These are phyloP conservation scores for Mycena olivaceomarginata DNA, from an alignment of 768 basidiomycete genomes.

Conservation along the genomic window DNA sequence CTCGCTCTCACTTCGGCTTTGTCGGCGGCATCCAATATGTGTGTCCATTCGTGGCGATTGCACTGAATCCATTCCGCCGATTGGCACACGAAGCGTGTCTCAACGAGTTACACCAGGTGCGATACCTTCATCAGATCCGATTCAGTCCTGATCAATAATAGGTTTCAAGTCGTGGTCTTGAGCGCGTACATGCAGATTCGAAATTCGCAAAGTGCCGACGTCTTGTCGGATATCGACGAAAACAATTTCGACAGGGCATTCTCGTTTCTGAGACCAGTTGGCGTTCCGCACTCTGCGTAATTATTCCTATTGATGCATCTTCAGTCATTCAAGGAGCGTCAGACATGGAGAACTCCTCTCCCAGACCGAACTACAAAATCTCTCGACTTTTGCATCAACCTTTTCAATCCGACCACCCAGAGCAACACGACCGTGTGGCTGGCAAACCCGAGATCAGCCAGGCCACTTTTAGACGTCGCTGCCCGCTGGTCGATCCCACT, in stretches of 20 bases:
- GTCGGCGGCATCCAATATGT: slow-evolving; percentile 74
- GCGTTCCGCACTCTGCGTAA: slow-evolving; percentile 36
- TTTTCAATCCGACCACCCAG: slow-evolving; percentile 82
- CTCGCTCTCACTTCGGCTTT: slow-evolving; percentile 78
- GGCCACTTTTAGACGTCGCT: slow-evolving; percentile 73
- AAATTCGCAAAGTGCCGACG: slow-evolving; percentile 68
- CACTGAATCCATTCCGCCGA: slow-evolving; percentile 64
- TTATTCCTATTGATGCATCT: slow-evolving; percentile 13
- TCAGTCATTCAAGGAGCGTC: slow-evolving; percentile 88
- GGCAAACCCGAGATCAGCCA: slow-evolving; percentile 49
- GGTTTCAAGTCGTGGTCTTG: slow-evolving; percentile 82
- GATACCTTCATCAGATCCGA: not conserved
- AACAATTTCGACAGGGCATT: slow-evolving; percentile 85
- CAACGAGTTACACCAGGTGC: slow-evolving; percentile 76
- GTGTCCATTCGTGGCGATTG: slow-evolving; percentile 72
- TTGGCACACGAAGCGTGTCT: slow-evolving; percentile 75
- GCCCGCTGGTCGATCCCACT: slow-evolving; percentile 68
- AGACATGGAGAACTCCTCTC: slow-evolving; percentile 84
- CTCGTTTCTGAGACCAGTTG: slow-evolving; percentile 75
- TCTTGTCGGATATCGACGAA: slow-evolving; percentile 79
- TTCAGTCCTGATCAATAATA: slow-evolving; percentile 46
- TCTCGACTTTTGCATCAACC: slow-evolving; percentile 85
- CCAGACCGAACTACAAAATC: slow-evolving; percentile 84
- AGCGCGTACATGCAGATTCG: slow-evolving; percentile 86
- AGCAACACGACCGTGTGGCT: slow-evolving; percentile 69